Base-by-base conservation (phyloP, 1,139 yeast genomes). In the Suhomyces taliae region DNA sequence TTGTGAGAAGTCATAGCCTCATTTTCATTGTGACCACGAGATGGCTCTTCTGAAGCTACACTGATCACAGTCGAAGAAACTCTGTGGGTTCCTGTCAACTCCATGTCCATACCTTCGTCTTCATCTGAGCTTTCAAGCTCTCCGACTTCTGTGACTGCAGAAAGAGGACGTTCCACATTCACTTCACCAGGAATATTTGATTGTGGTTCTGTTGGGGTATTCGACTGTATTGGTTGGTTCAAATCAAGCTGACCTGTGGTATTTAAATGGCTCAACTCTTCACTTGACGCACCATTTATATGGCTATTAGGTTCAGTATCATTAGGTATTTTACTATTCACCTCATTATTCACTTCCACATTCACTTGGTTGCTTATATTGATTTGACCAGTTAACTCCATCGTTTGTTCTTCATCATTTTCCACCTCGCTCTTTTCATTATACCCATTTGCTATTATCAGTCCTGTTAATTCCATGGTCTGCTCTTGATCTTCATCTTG, bases 31-130 rank as follows among this genome's bases (percentile, higher is more conserved):
- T 19, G 41, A 8, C 40, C 35, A n/a, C 15, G 38, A 11, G 39
- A 27, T 4, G 37, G 43, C 7, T 35, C 14, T 19, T 41, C 41
- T 9, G 37, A 39, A 34, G 19, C 19, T 2, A 12, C 11, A 15
- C 14, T 27, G 35, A 12, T 31, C 12, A 26, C 10, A 14, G 40
- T 24, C 6, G 27, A 10, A 5, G 32, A 29, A 4, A 37, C 38
- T 37, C 32, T 49, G 12, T 46, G 55, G 10, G 51, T 49, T 10
- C 48, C 58, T 9, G 66, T 63, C 26, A 60, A 44, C 40, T 63
- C 66, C 66, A 63, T 63, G 12, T 60, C 65, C 7, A 47, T 56
- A 35, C 59, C 63, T 3, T 47, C 58, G 4, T 53, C 57, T 24
- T 44, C 54, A 36, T 44, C 53, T 27, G 37, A 52, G 26, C 39